Evolutionary conservation across 2,329 filamentous ascomycete species (phyloP), one percentile per base, ranked within the genome.

Genomic region (Mycosphaerella arachidis): DNA sequence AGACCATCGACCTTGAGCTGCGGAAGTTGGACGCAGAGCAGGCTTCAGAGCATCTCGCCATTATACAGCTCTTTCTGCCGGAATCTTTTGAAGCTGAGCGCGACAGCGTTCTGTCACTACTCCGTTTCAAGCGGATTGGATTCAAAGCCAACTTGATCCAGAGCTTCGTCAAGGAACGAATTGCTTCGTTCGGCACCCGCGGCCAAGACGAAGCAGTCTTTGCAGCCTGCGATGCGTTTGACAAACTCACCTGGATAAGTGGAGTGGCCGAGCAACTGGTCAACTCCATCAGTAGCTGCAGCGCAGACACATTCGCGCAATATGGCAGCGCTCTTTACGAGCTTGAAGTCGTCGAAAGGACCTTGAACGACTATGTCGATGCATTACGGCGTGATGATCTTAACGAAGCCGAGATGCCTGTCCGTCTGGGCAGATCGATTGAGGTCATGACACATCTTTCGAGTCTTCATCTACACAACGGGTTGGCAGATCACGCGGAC

Each of bases 1-100:
- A 96, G 78, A 92, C 92, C 0, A 96, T 99, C 63, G 92, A 97
- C 66, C 81, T 97, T 31, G 92, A 97, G 73, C 79, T 97, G 59
- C 85, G 89, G 56, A 88, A 89, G 58, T 84, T 97, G 71, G 91
- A 96, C 68, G 92, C 92, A 0, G 88, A 95, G 68, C 91, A 97
- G 77, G 90, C 92, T 1, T 83, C 86, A 43, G 90, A 97, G 72
- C 92, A 97, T 70, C 82, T 99, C 30, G 85, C 87, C 18, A 96
- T 99, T 67, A 84, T 97, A 65, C 90, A 92, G 74, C 78, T 94
- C 10, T 97, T 96, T 80, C 78, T 97, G 48, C 92, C 92, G 0
- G 92, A 96, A 63, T 88, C 84, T 20, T 96, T 91, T 72, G 86
- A 89, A 67, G 78, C 84, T 18, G 92, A 96, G 65, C 84, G 86